Conservation (phyloP, 306 rosid species). For the Styphnolobium japonicum region DNA sequence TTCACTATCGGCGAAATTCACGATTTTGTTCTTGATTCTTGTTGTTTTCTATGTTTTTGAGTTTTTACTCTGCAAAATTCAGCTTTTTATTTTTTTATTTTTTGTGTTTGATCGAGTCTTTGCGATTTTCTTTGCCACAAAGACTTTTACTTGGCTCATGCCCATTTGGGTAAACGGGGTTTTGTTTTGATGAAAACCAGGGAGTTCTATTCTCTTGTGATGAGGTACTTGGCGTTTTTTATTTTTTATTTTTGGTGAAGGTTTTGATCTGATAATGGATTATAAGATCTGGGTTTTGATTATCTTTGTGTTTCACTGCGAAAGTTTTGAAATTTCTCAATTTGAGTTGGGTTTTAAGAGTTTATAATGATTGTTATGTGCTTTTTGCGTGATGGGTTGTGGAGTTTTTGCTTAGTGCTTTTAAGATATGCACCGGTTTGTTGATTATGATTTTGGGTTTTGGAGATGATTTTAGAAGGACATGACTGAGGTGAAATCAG, state of each 20-base stretch:
- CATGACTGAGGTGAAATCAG: constrained; percentile 65
- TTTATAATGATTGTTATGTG: constrained; percentile 29
- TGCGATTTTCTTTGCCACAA: constrained; percentile 18
- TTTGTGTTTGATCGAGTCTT: constrained; percentile 36
- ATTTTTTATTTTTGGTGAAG: neutral
- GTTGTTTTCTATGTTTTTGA: neutral
- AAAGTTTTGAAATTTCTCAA: constrained; percentile 29
- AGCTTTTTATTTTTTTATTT: neutral
- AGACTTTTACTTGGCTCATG: constrained; percentile 19
- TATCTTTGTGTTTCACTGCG: constrained; percentile 25
- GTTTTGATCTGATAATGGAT: constrained; percentile 55
- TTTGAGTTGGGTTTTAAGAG: constrained; percentile 33
- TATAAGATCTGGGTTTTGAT: constrained; percentile 66
- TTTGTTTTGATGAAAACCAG: constrained; percentile 20
- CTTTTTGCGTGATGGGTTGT: neutral
- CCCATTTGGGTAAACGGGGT: neutral
- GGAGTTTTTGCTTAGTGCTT: constrained; percentile 18
- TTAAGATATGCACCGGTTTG: constrained; percentile 9
- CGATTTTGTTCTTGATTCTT: neutral
- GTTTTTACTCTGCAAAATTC: constrained; percentile 9
- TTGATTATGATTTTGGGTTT: constrained; percentile 52
- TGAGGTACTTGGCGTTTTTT: constrained; percentile 16
- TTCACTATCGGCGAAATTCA: constrained; percentile 19
- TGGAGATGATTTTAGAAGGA: constrained; percentile 49
- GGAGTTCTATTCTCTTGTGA: constrained; percentile 17